Percentiles rank a stretch among this genome's conserved stretches.
Conservation (phyloP, 177 flowering plant species). For the Vitis hybrid region DNA sequence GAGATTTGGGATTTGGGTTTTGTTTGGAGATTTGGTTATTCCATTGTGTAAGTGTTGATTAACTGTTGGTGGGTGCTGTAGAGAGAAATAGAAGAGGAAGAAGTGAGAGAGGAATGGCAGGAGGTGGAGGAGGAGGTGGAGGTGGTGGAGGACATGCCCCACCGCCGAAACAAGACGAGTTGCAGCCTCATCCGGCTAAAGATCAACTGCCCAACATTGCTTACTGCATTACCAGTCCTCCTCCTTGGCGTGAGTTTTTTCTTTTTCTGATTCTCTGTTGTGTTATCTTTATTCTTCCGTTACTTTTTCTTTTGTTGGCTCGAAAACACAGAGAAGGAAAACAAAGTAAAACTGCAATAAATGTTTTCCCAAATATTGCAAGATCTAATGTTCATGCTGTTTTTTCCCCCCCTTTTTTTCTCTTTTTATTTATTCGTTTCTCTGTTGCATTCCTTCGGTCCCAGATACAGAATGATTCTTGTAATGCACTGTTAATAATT, state of each 20-base stretch:
- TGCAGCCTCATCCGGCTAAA: slow-evolving; percentile 64
- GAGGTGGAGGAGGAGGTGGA: slow-evolving; percentile 36
- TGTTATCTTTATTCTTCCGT: neutral
- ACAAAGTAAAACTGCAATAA: no score
- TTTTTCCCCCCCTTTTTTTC: neutral
- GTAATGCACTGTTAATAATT: no score
- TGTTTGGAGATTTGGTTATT: slow-evolving; percentile 16
- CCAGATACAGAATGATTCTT: no score
- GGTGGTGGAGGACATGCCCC: slow-evolving; percentile 43
- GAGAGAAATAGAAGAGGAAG: slow-evolving; percentile 2
- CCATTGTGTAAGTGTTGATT: neutral
- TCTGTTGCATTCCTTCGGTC: neutral
- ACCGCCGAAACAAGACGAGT: slow-evolving; percentile 56
- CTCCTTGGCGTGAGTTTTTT: slow-evolving; percentile 68
- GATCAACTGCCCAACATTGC: slow-evolving; percentile 71
- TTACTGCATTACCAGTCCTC: slow-evolving; percentile 77
- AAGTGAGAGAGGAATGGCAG: slow-evolving; percentile 25
- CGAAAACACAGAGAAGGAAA: no score
- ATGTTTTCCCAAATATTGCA: no score
- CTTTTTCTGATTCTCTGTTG: neutral
- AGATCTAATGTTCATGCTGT: no score
- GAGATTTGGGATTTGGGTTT: slow-evolving; percentile 17
- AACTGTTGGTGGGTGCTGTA: neutral
- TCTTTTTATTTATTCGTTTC: neutral
- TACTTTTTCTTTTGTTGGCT: neutral